Percentiles rank a stretch among this genome's conserved stretches.
Conservation (phyloP, 1,139 yeast species). For the Kluyveromyces sp. region DNA sequence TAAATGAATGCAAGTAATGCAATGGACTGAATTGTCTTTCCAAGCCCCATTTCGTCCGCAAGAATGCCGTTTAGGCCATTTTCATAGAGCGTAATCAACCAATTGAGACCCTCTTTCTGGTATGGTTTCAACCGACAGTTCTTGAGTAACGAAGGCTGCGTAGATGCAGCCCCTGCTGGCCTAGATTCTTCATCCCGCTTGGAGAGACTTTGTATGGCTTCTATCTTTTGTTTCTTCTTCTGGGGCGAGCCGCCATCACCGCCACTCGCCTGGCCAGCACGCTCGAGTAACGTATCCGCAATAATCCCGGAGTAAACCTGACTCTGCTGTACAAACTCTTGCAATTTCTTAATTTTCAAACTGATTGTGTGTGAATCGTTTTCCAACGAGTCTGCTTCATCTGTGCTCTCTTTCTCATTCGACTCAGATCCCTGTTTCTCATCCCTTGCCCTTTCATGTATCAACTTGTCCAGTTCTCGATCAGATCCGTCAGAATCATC, state of each 20-base stretch:
- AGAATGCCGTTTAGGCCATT: conserved; percentile 92
- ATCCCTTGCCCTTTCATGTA: conserved; percentile 13
- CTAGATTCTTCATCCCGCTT: conserved; percentile 12
- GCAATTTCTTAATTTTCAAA: conserved; percentile 52
- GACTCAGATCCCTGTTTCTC: conserved; percentile 11
- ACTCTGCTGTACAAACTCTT: conserved; percentile 71
- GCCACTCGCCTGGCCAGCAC: conserved; percentile 17
- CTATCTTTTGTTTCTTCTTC: conserved; percentile 19
- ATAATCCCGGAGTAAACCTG: conserved; percentile 79
- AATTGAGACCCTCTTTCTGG: conserved; percentile 84
- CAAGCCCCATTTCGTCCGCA: conserved; percentile 97
- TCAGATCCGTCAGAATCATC: conserved; percentile 29
- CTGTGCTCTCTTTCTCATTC: conserved; percentile 8
- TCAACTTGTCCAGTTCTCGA: conserved; percentile 23
- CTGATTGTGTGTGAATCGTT: conserved; percentile 24
- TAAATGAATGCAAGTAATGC: conserved; percentile 67
- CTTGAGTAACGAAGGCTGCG: conserved; percentile 60
- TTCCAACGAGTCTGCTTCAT: conserved; percentile 17
- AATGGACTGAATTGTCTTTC: conserved; percentile 85
- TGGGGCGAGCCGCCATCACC: conserved; percentile 20
- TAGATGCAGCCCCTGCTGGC: conserved; percentile 14
- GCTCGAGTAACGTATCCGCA: conserved; percentile 62
- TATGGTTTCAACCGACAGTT: conserved; percentile 73
- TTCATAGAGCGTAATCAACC: conserved; percentile 82
- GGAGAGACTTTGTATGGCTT: conserved; percentile 5